Evolutionary conservation across 768 basidiomycete species (phyloP), one percentile per base, ranked within the genome.

Genomic region (Gloeophyllum trabeum): DNA sequence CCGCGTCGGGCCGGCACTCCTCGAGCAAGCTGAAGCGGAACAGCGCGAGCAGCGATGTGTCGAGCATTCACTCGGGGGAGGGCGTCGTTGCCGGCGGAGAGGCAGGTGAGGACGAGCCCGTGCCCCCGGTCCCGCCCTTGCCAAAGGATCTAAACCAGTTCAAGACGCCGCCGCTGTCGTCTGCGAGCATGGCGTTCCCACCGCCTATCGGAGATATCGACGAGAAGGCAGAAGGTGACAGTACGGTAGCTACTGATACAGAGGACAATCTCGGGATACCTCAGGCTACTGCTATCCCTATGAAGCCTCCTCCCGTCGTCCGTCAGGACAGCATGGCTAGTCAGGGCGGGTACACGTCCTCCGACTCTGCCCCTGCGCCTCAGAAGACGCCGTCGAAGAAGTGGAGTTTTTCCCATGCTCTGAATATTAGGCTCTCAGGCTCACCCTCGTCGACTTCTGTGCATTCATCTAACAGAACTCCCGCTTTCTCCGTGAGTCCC

Each of bases 121-220:
- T 96, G n/a, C 92, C 92, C 14, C 91, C 91, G 21, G 90, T 94
- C 3, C 92, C 91, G 25, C 92, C 91, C 26, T 65, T 96, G 21
- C 91, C 91, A 34, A 93, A 96, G 64, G 88, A 91, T 53, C 60
- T 91, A 42, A 79, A 81, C n/a, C 76, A 62, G 18, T 86, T 79
- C 62, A 79, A 77, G 41, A 80, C 82, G 1, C 82, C 82, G 19
- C 78, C 76, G 14, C 62, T 71, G 18, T 71, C 78, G 14, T 71
- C 82, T 14, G 63, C 78, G 20, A 65, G 67, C 35, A 61, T 75
- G 40, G 54, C 64, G 16, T 75, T 78, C 49, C n/a, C n/a, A n/a
- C n/a, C n/a, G n/a, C 74, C 81, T 23, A 52, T 65, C 36, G 55
- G 63, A 71, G 21, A 45, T 46, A 16, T 47, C 49, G 13, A 63